phyloP scores from a whole-genome alignment of 106 monocot species.

The Platanthera zijinensis region DNA sequence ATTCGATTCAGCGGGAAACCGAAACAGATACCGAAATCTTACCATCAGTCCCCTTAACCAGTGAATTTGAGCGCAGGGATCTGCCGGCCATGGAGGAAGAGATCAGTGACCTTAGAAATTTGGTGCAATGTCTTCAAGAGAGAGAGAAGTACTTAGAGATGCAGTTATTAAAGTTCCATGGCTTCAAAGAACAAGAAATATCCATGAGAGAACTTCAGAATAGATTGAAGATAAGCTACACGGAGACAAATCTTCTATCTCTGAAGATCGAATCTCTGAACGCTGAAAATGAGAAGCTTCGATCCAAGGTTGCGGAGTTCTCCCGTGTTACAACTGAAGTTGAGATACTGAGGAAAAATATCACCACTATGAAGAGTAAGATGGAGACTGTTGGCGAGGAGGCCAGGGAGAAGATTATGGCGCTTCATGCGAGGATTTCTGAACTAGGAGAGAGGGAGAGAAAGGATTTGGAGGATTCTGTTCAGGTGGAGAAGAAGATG shows the following conservation, averaged over 20 bases:
- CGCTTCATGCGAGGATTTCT: conserved; percentile 30
- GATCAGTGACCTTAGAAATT: conserved; percentile 23
- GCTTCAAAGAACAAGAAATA: conserved; percentile 40
- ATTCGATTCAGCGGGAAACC: conserved; percentile 12
- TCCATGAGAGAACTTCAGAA: conserved; percentile 42
- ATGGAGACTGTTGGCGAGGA: conserved; percentile 30
- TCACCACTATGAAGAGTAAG: conserved; percentile 30
- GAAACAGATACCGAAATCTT: not conserved
- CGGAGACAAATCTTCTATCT: conserved; percentile 29
- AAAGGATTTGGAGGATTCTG: conserved; percentile 16
- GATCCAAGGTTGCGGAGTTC: conserved; percentile 24
- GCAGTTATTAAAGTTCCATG: conserved; percentile 43
- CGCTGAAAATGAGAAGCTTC: conserved; percentile 54
- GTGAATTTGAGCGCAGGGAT: conserved; percentile 1
- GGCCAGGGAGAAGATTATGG: conserved; percentile 32
- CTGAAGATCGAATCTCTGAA: conserved; percentile 46
- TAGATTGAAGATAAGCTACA: conserved; percentile 21
- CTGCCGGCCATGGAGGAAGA: conserved; percentile 30
- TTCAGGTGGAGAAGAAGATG: conserved; percentile 30
- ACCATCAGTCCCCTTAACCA: not conserved
- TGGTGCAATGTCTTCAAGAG: conserved; percentile 32
- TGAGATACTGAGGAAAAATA: conserved; percentile 28
- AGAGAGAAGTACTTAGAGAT: conserved; percentile 44
- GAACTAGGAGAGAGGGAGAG: conserved; percentile 18
- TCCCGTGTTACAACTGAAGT: conserved; percentile 25